A percentile compares a stretch with the other conserved stretches of the same genome.
These are phyloP conservation scores for Aspergillus biplanus DNA, from an alignment of 495 filamentous ascomycete genomes.

Conservation along the genomic window DNA sequence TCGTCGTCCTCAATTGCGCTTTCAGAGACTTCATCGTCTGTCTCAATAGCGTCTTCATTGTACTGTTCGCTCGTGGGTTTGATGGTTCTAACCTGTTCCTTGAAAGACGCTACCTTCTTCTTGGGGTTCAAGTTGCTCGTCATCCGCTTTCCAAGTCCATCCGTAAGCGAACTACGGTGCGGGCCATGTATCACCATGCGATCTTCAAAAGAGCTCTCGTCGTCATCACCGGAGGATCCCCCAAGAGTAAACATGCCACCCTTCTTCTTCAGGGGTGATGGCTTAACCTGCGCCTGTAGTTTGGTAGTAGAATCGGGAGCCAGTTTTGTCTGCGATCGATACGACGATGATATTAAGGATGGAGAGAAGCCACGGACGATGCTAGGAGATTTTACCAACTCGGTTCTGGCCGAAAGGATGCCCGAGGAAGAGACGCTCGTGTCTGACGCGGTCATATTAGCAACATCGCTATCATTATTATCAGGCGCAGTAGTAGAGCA, in stretches of 20 bases:
- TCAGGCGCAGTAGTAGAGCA: constrained; percentile 58
- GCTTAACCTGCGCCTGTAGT: constrained; percentile 42
- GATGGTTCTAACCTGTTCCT: constrained; percentile 71
- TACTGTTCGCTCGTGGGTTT: constrained; percentile 61
- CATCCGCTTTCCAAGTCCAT: constrained; percentile 50
- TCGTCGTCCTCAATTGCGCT: constrained; percentile 89
- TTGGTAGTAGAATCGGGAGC: constrained; percentile 52
- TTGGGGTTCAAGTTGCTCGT: constrained; percentile 37
- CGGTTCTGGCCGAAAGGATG: constrained; percentile 37
- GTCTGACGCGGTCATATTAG: constrained; percentile 48
- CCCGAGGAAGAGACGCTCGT: constrained; percentile 54
- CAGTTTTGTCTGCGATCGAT: constrained; percentile 64
- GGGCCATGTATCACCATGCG: constrained; percentile 52
- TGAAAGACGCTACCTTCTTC: constrained; percentile 86
- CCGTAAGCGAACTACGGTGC: constrained; percentile 56
- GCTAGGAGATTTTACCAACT: constrained; percentile 66
- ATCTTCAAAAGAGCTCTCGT: constrained; percentile 77
- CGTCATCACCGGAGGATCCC: constrained; percentile 75
- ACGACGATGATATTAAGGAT: constrained; percentile 72
- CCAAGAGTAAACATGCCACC: constrained; percentile 75
- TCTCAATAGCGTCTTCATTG: constrained; percentile 75
- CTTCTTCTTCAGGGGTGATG: constrained; percentile 59
- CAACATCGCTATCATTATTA: constrained; percentile 49
- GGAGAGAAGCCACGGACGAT: constrained; percentile 89
- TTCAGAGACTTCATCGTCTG: constrained; percentile 72